Base-by-base conservation (phyloP, 805 yeast species). In the Hanseniaspora occidentalis region DNA sequence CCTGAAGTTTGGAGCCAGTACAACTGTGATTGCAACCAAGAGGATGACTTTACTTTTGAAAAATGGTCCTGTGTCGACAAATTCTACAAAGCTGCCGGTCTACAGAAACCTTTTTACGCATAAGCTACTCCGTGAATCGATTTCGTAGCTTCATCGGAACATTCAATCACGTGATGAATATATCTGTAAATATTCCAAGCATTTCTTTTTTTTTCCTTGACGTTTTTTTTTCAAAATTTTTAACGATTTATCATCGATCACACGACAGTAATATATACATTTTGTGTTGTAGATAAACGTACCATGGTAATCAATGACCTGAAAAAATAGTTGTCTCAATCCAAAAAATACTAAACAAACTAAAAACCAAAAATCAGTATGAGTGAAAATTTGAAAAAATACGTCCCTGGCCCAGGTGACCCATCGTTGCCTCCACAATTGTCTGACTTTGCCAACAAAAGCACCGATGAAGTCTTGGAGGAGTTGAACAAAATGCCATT, bases 401-500 rank as follows among this genome's bases (percentile, higher is more conserved):
- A 69, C 49, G 61, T 59, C 2, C 72, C 73, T 4, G 69, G 68
- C 4, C 70, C 71, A 6, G 70, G 68, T 13, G 85, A 80, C 46
- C 92, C 94, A 4, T 75, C 60, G 4, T 60, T 84, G 36, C 95
- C 95, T 1, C 94, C 95, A 3, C 94, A 84, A 56, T 65, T 84
- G n/a, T 65, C 79, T 0, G 78, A 79, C 44, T 61, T 65, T 31
- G 61, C 68, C 26, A 68, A 73, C 42, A 82, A 82, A 52, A 61
- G 84, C 2, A 67, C 81, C 0, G 94, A 82, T 43, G 88, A 86
- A 46, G 77, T 86, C 18, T 67, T 84, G 64, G 63, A 66, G 14
- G 95, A 85, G 49, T 63, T 92, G 52, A 85, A 85, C 56, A 70
- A 83, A 51, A 63, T 85, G 56, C 98, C 98, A 7, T 82, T 92